A percentile compares a stretch with the other conserved stretches of the same genome.
Evolutionary conservation across 2,329 filamentous ascomycete genomes (phyloP).

Genomic region (Coniochaeta ligniaria): DNA sequence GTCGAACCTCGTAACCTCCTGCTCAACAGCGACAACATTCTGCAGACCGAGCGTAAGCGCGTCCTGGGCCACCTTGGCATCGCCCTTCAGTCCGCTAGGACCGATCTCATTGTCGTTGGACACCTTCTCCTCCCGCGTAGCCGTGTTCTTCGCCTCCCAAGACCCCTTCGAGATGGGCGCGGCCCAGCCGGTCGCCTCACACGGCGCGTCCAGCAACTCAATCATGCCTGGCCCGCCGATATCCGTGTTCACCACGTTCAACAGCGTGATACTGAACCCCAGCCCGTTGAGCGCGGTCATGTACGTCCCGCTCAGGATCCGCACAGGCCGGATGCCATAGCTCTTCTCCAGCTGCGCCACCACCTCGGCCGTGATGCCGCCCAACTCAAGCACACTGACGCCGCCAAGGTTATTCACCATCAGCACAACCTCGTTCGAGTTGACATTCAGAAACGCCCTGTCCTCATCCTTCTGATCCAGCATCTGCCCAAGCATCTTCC

Average conservation of each 20-base stretch:
- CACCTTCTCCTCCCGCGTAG: constrained; percentile 33
- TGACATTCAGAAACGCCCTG: constrained; percentile 61
- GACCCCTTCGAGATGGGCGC: constrained; percentile 54
- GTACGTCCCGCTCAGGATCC: constrained; percentile 62
- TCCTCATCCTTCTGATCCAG: constrained; percentile 60
- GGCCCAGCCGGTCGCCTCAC: constrained; percentile 64
- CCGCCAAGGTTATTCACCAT: constrained; percentile 72
- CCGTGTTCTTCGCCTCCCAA: constrained; percentile 51
- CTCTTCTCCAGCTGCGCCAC: constrained; percentile 50
- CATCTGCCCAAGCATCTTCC: constrained; percentile 63
- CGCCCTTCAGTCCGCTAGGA: constrained; percentile 43
- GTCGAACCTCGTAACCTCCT: constrained; percentile 65
- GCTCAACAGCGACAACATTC: constrained; percentile 57
- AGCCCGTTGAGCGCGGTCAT: constrained; percentile 75
- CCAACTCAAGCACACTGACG: constrained; percentile 64
- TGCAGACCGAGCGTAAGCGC: constrained; percentile 52
- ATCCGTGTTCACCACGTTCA: constrained; percentile 55
- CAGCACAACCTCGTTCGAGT: constrained; percentile 57
- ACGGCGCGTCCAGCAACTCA: constrained; percentile 61
- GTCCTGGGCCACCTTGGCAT: constrained; percentile 40
- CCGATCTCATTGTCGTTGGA: constrained; percentile 23
- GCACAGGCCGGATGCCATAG: constrained; percentile 54
- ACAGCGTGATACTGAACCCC: constrained; percentile 66
- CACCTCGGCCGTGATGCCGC: constrained; percentile 64
- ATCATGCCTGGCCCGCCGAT: constrained; percentile 56